Evolutionary conservation across 73 alveolate species (phyloP), one percentile per base, ranked within the genome.

Genomic region (Paramecium octaurelia): DNA sequence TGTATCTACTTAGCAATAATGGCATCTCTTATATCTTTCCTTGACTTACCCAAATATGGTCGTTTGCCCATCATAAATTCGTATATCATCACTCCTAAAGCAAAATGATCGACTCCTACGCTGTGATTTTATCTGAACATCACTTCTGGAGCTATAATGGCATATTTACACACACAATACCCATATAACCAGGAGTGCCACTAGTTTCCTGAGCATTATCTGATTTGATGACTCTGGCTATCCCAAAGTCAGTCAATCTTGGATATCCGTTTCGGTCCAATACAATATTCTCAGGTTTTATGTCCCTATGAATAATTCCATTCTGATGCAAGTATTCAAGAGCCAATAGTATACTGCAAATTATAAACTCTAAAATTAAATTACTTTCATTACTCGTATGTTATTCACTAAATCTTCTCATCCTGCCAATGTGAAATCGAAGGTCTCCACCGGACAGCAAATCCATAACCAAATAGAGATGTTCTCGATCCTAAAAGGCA

Each of bases 131-230:
- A 90, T 24, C 96, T 93, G 57, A 94, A 92, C 96, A 95, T 95
- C 10, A 95, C 98, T 92, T 95, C 98, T 7, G 98, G 98, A 46
- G 98, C 96, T 58, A 50, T 92, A 9, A 34, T 14, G 0, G 1
- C 43, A 31, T 20, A 11, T 27, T 88, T 3, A 71, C 6, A 23
- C 6, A 23, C 18, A 84, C 27, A n/a, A 6, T 54, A 92, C 95
- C 98, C 98, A 95, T 95, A 85, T 95, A 95, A 8, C 96, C 94
- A 40, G 97, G 97, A n/a, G 97, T 95, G 5, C 97, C 97, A 89
- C 94, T 70, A 14, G 97, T 95, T 38, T 95, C 97, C 60, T 86
- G 73, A 8, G 75, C 24, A 70, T 95, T 95, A 1, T 95, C 97
- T 35, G 77, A 85, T 59, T 90, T 95, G 21, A 95, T 43, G 92